Evolutionary conservation across 371 early-diverging fungal genomes (phyloP), one percentile per base, ranked within the genome.

Genomic region (Rhizomucor pusillus): DNA sequence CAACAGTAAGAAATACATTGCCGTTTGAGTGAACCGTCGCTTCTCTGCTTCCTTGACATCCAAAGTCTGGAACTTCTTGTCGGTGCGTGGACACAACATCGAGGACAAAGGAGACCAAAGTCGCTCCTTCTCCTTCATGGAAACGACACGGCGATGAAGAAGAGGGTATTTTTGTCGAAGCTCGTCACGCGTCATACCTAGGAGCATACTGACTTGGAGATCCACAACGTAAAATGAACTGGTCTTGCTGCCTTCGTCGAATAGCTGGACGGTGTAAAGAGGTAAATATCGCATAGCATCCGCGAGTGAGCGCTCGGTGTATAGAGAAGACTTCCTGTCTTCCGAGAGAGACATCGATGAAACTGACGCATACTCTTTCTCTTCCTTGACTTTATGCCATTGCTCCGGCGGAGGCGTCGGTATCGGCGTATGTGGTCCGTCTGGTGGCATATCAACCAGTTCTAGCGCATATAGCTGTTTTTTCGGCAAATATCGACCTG

Each of bases 101-200:
- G 75, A 75, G 0, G 86, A 74, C 12, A 88, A 52, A 0, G 89
- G 89, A 24, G 79, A 80, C 89, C 89, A 88, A 18, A 88, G 63
- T n/a, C 84, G 80, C 41, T 83, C 84, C 63, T 88, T 85, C 44
- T 88, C 87, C 2, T 69, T 67, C 5, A 52, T 52, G 2, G 71
- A 73, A n/a, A 87, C 66, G 22, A 60, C 53, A 22, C 83, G 76
- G 24, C 84, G 79, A 23, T 69, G 63, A 16, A 88, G 62, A 39
- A 78, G 66, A 16, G 86, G 84, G 45, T 88, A 88, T n/a, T 70
- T 73, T 20, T 57, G 49, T 60, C 75, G 78, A 12, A 88, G 62
- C 12, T 73, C 66, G 5, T 75, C 69, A 6, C 58, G 67, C 1
- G 75, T 51, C 13, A 86, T 60, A 0, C 82, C 82, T 22, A 88